These are phyloP conservation scores for Penicillium sp. DNA, from an alignment of 2,329 filamentous ascomycete genomes.

Conservation along the genomic window DNA sequence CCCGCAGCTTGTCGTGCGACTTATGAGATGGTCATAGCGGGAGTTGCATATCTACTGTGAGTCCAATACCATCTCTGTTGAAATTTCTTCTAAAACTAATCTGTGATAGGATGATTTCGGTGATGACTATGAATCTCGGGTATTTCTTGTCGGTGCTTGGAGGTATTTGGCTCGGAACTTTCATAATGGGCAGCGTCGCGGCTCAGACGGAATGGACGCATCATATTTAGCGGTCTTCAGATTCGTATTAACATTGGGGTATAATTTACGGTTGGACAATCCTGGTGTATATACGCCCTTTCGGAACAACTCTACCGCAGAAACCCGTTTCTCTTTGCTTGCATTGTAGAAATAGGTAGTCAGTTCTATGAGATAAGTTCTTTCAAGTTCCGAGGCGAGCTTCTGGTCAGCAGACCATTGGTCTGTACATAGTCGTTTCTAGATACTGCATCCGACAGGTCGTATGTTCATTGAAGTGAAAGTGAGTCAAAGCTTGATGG, in stretches of 20 bases:
- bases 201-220: conserved; percentile 18
- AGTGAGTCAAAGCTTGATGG: too few relatives aligned
- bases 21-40: conserved; percentile 65
- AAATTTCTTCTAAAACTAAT: background rate
- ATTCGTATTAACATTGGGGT: background rate
- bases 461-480: too few relatives aligned
- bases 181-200: conserved; percentile 23
- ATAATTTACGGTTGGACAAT: background rate
- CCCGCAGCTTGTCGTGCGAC: conserved; percentile 70
- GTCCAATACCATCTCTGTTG: conserved; percentile 34
- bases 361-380: too few relatives aligned
- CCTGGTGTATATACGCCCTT: too few relatives aligned
- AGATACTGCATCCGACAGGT: too few relatives aligned
- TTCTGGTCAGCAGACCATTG: too few relatives aligned
- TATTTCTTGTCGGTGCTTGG: conserved; percentile 74
- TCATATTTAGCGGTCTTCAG: conserved; percentile 2
- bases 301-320: too few relatives aligned
- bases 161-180: conserved; percentile 52
- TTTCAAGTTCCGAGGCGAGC: too few relatives aligned
- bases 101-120: conserved; percentile 58
- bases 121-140: conserved; percentile 82
- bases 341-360: too few relatives aligned
- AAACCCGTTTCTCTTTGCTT: too few relatives aligned
- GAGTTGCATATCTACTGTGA: conserved; percentile 76
- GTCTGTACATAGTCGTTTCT: too few relatives aligned